phyloP scores from a whole-genome alignment of 2,329 filamentous ascomycete species.

The Lasiodiplodia theobromae region DNA sequence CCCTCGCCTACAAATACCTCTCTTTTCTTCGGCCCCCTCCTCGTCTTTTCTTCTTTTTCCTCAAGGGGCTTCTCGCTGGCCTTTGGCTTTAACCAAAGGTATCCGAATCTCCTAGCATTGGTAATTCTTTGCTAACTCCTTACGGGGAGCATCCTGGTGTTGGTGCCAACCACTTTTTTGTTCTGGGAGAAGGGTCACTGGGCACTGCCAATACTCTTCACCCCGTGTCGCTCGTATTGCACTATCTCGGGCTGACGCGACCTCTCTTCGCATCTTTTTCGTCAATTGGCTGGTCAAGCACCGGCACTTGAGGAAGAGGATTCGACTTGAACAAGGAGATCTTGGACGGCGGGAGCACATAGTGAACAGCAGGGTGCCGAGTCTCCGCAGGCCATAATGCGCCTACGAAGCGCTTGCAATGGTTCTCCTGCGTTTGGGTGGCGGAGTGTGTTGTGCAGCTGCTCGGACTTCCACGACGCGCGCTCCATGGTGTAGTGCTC shows the following conservation, averaged over 20 bases:
- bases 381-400: too few species aligned
- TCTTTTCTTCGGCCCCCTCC: not conserved
- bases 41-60: not conserved
- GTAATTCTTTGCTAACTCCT: not conserved
- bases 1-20: not conserved
- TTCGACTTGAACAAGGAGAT: not conserved
- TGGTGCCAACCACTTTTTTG: not conserved
- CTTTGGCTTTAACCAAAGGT: not conserved
- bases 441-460: too few species aligned
- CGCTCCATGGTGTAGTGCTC: too few species aligned
- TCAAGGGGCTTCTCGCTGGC: not conserved
- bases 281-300: not conserved
- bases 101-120: not conserved
- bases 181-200: not conserved
- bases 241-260: constrained; percentile 8
- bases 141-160: not conserved
- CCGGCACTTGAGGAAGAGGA: not conserved
- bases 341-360: too few species aligned
- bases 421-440: too few species aligned
- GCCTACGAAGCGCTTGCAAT: too few species aligned
- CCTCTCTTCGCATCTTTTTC: not conserved
- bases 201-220: not conserved
- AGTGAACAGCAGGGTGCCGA: too few species aligned
- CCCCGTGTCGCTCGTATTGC: constrained; percentile 5
- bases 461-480: too few species aligned